phyloP scores from a whole-genome alignment of 192 early-diverging fungal species.

The Allomyces javanicus region DNA sequence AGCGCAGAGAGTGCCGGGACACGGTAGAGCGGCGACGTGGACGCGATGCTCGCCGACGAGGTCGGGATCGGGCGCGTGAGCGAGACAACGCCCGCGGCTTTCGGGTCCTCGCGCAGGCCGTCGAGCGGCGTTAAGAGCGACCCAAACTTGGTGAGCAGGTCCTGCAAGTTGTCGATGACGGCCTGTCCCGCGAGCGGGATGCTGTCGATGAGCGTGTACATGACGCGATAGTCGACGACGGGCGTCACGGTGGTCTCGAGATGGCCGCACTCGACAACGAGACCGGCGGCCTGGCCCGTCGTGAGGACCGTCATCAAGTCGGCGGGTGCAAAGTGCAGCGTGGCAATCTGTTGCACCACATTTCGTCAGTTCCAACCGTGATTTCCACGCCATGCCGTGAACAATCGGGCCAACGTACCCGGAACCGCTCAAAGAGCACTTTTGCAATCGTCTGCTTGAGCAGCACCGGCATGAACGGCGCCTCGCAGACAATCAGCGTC shows the following conservation, averaged over 20 bases:
- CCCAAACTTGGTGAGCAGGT: neutral
- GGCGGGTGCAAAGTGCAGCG: slow-evolving; percentile 51
- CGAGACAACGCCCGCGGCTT: too few relatives aligned
- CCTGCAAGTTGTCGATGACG: neutral
- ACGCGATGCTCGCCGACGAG: too few relatives aligned
- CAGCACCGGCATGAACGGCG: slow-evolving; percentile 41
- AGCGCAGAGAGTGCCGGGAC: too few relatives aligned
- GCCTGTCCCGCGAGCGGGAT: neutral
- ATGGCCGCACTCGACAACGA: slow-evolving; percentile 75
- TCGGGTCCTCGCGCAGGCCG: neutral
- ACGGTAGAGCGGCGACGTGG: too few relatives aligned
- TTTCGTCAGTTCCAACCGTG: neutral
- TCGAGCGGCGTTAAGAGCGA: neutral
- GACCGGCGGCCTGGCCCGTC: slow-evolving; percentile 49
- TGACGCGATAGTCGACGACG: slow-evolving; percentile 19
- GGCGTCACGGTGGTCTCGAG: slow-evolving; percentile 54
- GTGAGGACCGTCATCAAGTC: slow-evolving; percentile 54
- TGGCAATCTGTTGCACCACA: slow-evolving; percentile 32
- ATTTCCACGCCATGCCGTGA: neutral
- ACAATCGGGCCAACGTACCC: slow-evolving; percentile 17
- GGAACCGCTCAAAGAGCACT: slow-evolving; percentile 53
- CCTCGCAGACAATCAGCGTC: slow-evolving; percentile 64
- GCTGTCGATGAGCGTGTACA: neutral
- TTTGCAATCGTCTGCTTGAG: slow-evolving; percentile 47
- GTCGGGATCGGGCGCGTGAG: too few relatives aligned